phyloP scores from a whole-genome alignment of 2,329 filamentous ascomycete species.

The Cladosporium halotolerans region DNA sequence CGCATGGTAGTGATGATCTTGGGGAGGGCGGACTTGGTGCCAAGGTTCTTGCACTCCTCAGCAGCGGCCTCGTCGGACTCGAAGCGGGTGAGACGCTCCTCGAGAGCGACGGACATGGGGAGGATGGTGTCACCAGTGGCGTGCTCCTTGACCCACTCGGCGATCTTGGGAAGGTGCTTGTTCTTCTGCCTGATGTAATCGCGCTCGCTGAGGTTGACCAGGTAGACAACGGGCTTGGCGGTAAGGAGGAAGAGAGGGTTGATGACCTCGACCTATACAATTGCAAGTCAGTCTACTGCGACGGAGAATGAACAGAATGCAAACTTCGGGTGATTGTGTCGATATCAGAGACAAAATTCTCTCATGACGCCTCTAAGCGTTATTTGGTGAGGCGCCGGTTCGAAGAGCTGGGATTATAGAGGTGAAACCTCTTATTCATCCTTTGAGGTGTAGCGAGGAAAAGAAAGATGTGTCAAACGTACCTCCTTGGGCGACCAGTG shows the following conservation, averaged over 20 bases:
- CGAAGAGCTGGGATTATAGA: constrained; percentile 99
- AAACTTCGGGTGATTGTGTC: not conserved
- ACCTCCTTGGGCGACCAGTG: constrained; percentile 94
- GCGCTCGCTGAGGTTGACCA: constrained; percentile 94
- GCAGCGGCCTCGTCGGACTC: constrained; percentile 68
- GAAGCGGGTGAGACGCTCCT: constrained; percentile 82
- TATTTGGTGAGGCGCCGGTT: constrained; percentile 44
- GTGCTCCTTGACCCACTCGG: constrained; percentile 91
- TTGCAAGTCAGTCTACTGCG: constrained; percentile 13
- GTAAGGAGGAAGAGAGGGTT: constrained; percentile 93
- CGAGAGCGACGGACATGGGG: constrained; percentile 85
- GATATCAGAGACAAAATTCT: constrained; percentile 56
- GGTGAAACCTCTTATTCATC: constrained; percentile 98
- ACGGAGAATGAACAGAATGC: not conserved
- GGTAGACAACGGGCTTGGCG: constrained; percentile 93
- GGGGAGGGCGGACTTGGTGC: constrained; percentile 79
- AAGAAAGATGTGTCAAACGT: constrained; percentile 40
- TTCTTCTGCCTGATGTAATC: constrained; percentile 99
- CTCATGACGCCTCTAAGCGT: constrained; percentile 80
- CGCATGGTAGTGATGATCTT: constrained; percentile 93
- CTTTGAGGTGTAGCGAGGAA: constrained; percentile 45
- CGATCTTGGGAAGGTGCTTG: constrained; percentile 91
- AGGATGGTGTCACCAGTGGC: constrained; percentile 84
- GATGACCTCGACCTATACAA: constrained; percentile 80
- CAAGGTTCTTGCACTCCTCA: constrained; percentile 84